These are phyloP conservation scores for Emergomyces orientalis DNA, from an alignment of 2,329 filamentous ascomycete genomes.

Conservation along the genomic window DNA sequence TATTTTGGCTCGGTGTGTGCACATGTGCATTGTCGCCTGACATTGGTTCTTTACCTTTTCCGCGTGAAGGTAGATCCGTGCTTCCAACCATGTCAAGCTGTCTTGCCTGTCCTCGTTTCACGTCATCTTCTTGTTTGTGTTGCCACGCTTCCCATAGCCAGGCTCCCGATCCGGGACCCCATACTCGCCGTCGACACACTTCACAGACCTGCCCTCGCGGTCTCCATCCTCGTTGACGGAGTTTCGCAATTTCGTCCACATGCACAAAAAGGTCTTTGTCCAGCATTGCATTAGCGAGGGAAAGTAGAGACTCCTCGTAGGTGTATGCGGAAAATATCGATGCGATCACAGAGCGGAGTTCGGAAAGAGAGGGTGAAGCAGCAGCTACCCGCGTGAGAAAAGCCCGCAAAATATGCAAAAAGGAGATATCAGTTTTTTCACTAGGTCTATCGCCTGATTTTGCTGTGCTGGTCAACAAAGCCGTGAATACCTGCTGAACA, in stretches of 20 bases:
- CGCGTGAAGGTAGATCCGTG: slow-evolving; percentile 21
- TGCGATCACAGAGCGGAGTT: slow-evolving; percentile 71
- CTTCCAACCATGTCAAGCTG: slow-evolving; percentile 24
- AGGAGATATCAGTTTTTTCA: slow-evolving; percentile 55
- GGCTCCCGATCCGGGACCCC: slow-evolving; percentile 76
- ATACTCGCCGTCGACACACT: slow-evolving; percentile 68
- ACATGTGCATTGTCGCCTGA: neutral
- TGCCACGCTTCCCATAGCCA: slow-evolving; percentile 79
- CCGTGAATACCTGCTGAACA: slow-evolving; percentile 85
- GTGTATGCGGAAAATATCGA: slow-evolving; percentile 94
- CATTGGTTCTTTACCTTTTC: slow-evolving; percentile 31
- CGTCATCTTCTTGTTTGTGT: slow-evolving; percentile 38
- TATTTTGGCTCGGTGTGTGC: slow-evolving; percentile 1
- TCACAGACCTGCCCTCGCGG: slow-evolving; percentile 81
- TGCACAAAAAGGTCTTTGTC: slow-evolving; percentile 82
- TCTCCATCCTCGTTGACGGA: slow-evolving; percentile 80
- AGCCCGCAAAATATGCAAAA: slow-evolving; percentile 77
- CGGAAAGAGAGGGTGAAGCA: slow-evolving; percentile 74
- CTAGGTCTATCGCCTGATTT: slow-evolving; percentile 22
- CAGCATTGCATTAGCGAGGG: slow-evolving; percentile 73
- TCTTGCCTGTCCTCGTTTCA: slow-evolving; percentile 24
- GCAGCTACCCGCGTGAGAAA: slow-evolving; percentile 77
- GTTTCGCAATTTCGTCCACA: slow-evolving; percentile 62
- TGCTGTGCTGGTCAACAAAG: slow-evolving; percentile 58
- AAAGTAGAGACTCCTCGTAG: slow-evolving; percentile 84